phyloP scores from a whole-genome alignment of 768 basidiomycete genomes.

The Podaxis rugospora region DNA sequence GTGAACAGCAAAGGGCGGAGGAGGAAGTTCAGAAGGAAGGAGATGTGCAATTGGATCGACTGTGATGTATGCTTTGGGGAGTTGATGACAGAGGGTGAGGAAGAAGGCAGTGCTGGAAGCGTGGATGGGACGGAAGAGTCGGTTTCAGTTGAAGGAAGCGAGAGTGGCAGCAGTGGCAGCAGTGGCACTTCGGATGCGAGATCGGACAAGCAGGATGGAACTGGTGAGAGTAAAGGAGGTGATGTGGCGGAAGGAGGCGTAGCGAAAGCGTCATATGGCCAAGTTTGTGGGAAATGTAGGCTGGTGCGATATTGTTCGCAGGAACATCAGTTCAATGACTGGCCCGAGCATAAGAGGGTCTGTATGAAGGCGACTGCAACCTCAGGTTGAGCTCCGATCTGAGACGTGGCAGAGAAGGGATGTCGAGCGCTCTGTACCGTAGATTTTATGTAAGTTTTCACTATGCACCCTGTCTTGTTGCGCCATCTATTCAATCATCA shows the following conservation, averaged over 20 bases:
- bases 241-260: not conserved
- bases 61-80: constrained; percentile 60
- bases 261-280: constrained; percentile 36
- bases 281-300: constrained; percentile 73
- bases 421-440: not conserved
- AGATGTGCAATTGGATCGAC: constrained; percentile 85
- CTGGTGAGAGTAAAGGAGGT: not conserved
- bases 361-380: constrained; percentile 29
- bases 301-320: constrained; percentile 75
- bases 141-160: not conserved
- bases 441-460: not conserved
- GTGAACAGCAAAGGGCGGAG: constrained; percentile 24
- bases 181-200: constrained; percentile 25
- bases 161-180: constrained; percentile 18
- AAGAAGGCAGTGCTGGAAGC: constrained; percentile 1
- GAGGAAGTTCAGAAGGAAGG: constrained; percentile 43
- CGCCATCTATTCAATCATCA: too few relatives aligned
- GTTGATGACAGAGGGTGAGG: constrained; percentile 18
- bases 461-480: too few relatives aligned
- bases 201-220: constrained; percentile 17
- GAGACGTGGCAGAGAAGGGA: not conserved
- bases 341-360: constrained; percentile 74
- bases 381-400: not conserved
- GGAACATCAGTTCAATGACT: constrained; percentile 72
- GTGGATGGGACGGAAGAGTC: not conserved